Evolutionary conservation across 371 early-diverging fungal species (phyloP), one percentile per base, ranked within the genome.

Genomic region (Mucor ambiguus): DNA sequence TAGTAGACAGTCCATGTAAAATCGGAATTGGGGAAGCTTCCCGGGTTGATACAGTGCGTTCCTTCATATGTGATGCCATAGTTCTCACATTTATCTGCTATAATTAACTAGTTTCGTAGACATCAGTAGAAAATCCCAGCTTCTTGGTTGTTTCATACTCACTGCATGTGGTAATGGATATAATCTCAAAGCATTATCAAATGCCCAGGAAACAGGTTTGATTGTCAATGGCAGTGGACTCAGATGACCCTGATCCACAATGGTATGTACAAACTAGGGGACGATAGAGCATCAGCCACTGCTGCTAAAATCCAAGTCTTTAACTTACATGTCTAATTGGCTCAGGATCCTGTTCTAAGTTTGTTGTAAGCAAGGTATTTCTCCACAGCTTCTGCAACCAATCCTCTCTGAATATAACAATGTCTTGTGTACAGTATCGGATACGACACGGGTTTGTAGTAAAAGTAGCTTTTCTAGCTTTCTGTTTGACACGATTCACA

Each of bases 91-190:
- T 85, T 85, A 69, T 96, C 97, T 4, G 94, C 96, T 63, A 95
- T 79, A n/a, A 96, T 83, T 26, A 96, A 70, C 92, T 92, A 71
- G 18, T 14, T 28, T n/a, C n/a, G 12, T 33, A 38, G 6, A 57
- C 20, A 28, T 22, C 26, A 58, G 28, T 22, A 26, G 49, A 33
- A 24, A 9, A 24, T 35, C 10, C 61, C 41, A 28, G 26, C 52
- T 9, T 7, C 64, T n/a, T 32, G 30, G 16, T 16, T 29, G 54
- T 37, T 14, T 30, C 11, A 26, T 54, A 74, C 85, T 80, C 80
- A 93, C 93, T 61, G 91, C 80, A 63, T 96, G 90, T 8, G 97
- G 97, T 4, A 88, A 72, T 0, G 97, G 97, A 73, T 94, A 97
- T 60, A 96, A 66, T 61, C 93, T 77, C 64, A 96, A 72, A 5